phyloP scores from a whole-genome alignment of 2,329 filamentous ascomycete genomes.

The Lachnellula willkommii region DNA sequence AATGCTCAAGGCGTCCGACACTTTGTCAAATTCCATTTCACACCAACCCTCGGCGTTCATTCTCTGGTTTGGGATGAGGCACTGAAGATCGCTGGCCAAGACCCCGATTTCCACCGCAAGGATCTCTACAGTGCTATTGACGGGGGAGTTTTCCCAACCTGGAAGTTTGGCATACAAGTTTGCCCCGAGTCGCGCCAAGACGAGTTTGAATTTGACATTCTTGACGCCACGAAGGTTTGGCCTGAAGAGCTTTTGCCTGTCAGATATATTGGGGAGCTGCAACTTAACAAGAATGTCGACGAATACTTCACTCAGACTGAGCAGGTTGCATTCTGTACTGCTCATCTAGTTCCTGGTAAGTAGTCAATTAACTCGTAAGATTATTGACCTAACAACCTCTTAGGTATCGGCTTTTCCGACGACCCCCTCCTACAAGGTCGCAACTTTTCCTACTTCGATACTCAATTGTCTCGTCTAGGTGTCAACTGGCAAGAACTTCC shows the following conservation, averaged over 20 bases:
- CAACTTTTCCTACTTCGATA: conserved; percentile 64
- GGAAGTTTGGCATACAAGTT: conserved; percentile 78
- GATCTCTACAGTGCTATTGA: conserved; percentile 72
- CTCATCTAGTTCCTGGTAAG: conserved; percentile 72
- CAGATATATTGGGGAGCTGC: conserved; percentile 71
- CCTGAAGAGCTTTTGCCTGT: conserved; percentile 72
- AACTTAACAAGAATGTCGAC: conserved; percentile 73
- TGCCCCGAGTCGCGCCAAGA: conserved; percentile 66
- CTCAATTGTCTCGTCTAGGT: conserved; percentile 64
- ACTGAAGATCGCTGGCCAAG: conserved; percentile 66
- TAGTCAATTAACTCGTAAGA: conserved; percentile 41
- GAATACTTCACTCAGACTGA: conserved; percentile 81
- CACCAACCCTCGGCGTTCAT: conserved; percentile 63
- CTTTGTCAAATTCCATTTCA: conserved; percentile 77
- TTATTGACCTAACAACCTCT: background rate
- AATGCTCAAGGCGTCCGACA: conserved; percentile 63
- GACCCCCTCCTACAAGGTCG: conserved; percentile 70
- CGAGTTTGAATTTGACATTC: conserved; percentile 78
- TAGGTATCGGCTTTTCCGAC: conserved; percentile 68
- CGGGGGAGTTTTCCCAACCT: conserved; percentile 64
- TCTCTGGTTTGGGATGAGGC: conserved; percentile 77
- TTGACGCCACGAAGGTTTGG: conserved; percentile 84
- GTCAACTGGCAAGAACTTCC: conserved; percentile 73
- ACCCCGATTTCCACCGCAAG: conserved; percentile 78
- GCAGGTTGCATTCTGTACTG: conserved; percentile 77